Evolutionary conservation across 2,329 filamentous ascomycete genomes (phyloP), one percentile per base, ranked within the genome.

Genomic region (Graphium sp.): DNA sequence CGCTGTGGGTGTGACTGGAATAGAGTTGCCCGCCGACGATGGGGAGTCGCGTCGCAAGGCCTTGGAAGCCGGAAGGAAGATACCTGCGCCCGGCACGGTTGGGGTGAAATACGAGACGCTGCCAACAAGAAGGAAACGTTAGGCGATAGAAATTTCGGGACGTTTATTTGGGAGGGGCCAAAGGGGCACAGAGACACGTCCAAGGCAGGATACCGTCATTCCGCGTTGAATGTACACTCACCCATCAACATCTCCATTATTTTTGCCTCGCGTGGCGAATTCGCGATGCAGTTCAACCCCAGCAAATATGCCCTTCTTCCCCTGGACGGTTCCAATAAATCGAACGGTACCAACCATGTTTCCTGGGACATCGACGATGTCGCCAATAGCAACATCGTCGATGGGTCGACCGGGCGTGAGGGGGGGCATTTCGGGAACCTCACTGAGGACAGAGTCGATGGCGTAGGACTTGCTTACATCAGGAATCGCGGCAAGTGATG

Each of bases 211-310:
- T n/a, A n/a, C n/a, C n/a, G n/a, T n/a, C n/a, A n/a, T n/a, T n/a
- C n/a, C n/a, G n/a, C n/a, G n/a, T n/a, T n/a, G n/a, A n/a, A n/a
- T n/a, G 27, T 29, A 31, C 36, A 32, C 70, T 53, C 63, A 87
- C 81, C 87, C 89, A 41, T 95, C 87, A 31, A 95, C 89, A 50
- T 93, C 85, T 37, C 89, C 89, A 43, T 70, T 91, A 47, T 98
- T 98, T 62, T 98, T 98, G 19, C 89, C 89, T 46, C 78, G 71
- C 29, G 64, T 52, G 19, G 84, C 80, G 56, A 77, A 91, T 39
- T 92, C 80, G 30, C 69, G 60, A 42, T 76, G 72, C 37, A 98
- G 62, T 52, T 98, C 89, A 20, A 98, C 81, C 25, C 89, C 89
- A 18, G 82, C 84, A 59, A 98, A 98, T 13, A 70, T 68, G 28